Base-by-base conservation (phyloP, 2,329 filamentous ascomycete species). In the Diaporthe sp. region DNA sequence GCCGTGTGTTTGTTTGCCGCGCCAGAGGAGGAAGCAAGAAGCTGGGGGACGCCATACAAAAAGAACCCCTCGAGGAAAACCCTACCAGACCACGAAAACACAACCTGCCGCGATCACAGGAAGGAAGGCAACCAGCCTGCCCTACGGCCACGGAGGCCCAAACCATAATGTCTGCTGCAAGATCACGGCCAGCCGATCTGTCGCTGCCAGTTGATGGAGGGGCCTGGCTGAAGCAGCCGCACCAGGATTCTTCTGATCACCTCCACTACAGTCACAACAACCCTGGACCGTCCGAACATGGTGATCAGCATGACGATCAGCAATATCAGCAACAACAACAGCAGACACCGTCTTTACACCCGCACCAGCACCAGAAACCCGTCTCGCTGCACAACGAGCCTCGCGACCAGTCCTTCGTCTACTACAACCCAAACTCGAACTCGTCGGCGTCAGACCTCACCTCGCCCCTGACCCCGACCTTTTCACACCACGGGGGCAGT, bases 381-480 rank as follows among this genome's bases (percentile, higher is more conserved):
- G 12, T 42, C 37, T 13, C 37, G 22, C 70, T 53, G 12, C 69
- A 59, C 28, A 72, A 28, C 28, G 69, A 72, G 22, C n/a, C 69
- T 51, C 69, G 69, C 7, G 70, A 73, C 25, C 70, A 73, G 46
- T 62, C 44, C 72, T 72, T 76, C 51, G 58, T 76, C 28, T 84
- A 84, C 76, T 82, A 86, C 77, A 87, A 87, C 79, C 86, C 86
- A 79, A 86, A 84, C 68, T 83, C 87, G 73, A 89, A 89, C 80
- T 91, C 89, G 6, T 92, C 89, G 25, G 88, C 88, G 15, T 95
- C 94, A 28, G 93, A 94, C 79, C 87, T 92, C 78, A 90, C 91
- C 17, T 93, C 93, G 28, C 94, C 94, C 70, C 86, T 92, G 51
- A 94, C 93, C 57, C 93, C 94, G 31, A 94, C 92, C 25, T 94